Evolutionary conservation across 208 protist species (phyloP), one percentile per base, ranked within the genome.

Genomic region (Wallacemonas sp.): DNA sequence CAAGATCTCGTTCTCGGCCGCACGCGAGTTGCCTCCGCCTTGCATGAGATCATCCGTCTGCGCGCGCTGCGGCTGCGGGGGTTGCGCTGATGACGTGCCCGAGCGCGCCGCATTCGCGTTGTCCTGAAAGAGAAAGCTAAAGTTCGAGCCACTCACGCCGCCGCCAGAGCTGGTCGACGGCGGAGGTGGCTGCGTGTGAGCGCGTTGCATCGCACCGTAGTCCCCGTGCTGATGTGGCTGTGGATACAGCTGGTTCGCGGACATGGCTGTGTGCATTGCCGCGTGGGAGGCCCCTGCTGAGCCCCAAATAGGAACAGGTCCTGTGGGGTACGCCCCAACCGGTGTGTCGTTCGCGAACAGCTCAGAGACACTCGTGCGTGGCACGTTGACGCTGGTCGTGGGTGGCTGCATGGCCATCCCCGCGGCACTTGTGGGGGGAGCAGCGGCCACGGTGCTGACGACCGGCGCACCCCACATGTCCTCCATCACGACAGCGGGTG

Each of bases 1-100:
- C 29, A 93, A 60, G 54, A 93, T 90, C 38, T 93, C 87, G 19
- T 70, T 27, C 34, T 89, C 83, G 1, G 68, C 47, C 5, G 23
- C 56, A 16, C 33, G 27, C 55, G 19, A 19, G 26, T 60, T 38
- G 19, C 27, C 36, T 17, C 68, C 61, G 30, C 36, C 47, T 32
- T 55, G 58, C 26, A 76, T 77, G 2, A 81, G 43, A 39, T 81
- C 66, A n/a, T 68, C 74, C 30, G 58, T 65, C 65, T 67, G 65
- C 39, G 21, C 36, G 21, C 56, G 48, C n/a, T 44, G 58, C 23
- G 71, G 17, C 24, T 26, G n/a, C 21, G 26, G 3, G 5, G 47
- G n/a, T n/a, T n/a, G n/a, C n/a, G n/a, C n/a, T n/a, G n/a, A n/a
- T n/a, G n/a, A n/a, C n/a, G n/a, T n/a, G n/a, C n/a, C 9, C 47